phyloP scores from a whole-genome alignment of 225 moss, liverwort and hornwort genomes.

The Rhytidiadelphus loreus region DNA sequence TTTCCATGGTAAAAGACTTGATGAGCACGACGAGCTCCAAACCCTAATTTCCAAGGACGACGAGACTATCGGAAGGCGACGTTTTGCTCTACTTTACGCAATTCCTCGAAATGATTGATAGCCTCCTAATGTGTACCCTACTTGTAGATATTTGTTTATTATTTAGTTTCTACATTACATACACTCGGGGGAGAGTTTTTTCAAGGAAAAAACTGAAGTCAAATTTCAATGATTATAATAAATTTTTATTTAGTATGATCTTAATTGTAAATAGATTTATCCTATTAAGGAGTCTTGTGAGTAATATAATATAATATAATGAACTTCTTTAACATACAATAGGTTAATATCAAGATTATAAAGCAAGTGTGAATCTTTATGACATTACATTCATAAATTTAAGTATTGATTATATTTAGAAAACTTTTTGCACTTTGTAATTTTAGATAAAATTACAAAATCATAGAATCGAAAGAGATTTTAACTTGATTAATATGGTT shows the following conservation, averaged over 20 bases:
- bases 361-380: background rate
- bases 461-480: background rate
- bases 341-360: background rate
- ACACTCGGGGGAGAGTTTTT: no score
- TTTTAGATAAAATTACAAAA: background rate
- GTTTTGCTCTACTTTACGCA: background rate
- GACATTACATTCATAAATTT: background rate
- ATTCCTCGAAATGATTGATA: background rate
- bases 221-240: background rate
- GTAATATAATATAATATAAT: no score
- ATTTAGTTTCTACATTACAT: background rate
- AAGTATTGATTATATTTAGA: fast-evolving
- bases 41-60: background rate
- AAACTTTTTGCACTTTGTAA: no score
- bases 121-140: background rate
- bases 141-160: background rate
- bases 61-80: background rate
- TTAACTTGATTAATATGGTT: background rate
- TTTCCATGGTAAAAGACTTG: background rate
- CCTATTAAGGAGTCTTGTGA: background rate
- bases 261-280: background rate
- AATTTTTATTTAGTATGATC: background rate
- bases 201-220: background rate
- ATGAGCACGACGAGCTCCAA: background rate
- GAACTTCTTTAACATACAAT: background rate